A percentile compares a stretch with the other conserved stretches of the same genome.
phyloP scores from a whole-genome alignment of 2,329 filamentous ascomycete genomes.

The Colletotrichum tanaceti region DNA sequence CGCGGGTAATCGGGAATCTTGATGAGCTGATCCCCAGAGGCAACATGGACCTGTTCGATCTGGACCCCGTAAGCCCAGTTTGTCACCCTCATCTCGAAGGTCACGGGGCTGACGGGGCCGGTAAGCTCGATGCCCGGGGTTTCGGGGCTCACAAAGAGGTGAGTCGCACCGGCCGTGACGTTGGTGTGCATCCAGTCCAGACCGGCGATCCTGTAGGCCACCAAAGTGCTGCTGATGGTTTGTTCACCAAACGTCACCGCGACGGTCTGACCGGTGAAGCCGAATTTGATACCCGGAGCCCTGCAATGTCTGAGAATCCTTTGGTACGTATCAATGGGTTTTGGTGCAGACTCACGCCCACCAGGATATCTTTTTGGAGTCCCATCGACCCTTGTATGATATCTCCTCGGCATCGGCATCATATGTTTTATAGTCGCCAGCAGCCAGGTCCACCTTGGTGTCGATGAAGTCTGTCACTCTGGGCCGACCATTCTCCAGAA shows the following conservation, averaged over 20 bases:
- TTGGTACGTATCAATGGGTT: slow-evolving; percentile 18
- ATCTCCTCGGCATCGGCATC: slow-evolving; percentile 63
- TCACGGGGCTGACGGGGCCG: slow-evolving; percentile 56
- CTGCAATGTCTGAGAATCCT: slow-evolving; percentile 44
- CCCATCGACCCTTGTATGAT: slow-evolving; percentile 72
- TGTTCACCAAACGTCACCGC: slow-evolving; percentile 65
- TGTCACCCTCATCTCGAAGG: slow-evolving; percentile 69
- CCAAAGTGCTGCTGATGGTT: slow-evolving; percentile 61
- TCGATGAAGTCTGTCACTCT: slow-evolving; percentile 55
- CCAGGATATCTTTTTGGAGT: slow-evolving; percentile 69
- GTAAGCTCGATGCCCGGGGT: slow-evolving; percentile 59
- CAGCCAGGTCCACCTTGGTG: slow-evolving; percentile 51
- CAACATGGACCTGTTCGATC: slow-evolving; percentile 63
- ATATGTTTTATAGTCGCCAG: slow-evolving; percentile 57
- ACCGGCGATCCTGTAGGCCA: slow-evolving; percentile 68
- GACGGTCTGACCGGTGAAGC: slow-evolving; percentile 64
- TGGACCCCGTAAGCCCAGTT: slow-evolving; percentile 72
- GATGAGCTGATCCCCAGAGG: slow-evolving; percentile 56
- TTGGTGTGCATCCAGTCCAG: slow-evolving; percentile 72
- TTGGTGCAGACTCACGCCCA: slow-evolving; percentile 61
- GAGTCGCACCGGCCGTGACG: slow-evolving; percentile 65
- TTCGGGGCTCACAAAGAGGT: slow-evolving; percentile 63
- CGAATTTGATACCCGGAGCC: slow-evolving; percentile 65
- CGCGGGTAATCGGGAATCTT: slow-evolving; percentile 52
- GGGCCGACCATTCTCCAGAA: slow-evolving; percentile 57